Evolutionary conservation across 2,329 filamentous ascomycete species (phyloP).

Genomic region (Diaporthe citri): DNA sequence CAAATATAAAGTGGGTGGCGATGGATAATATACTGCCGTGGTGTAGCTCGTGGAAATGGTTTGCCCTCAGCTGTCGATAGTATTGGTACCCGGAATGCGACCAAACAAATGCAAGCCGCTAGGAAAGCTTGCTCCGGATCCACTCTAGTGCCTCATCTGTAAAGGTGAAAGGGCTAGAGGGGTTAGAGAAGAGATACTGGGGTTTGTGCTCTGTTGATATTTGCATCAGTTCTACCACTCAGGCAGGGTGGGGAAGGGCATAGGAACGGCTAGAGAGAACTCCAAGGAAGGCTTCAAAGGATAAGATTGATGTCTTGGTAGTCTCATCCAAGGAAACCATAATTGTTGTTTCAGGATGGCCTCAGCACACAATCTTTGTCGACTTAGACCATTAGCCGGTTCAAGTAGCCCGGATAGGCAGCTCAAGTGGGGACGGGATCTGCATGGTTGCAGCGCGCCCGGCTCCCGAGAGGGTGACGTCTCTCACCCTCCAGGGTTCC

Average conservation of each 20-base stretch:
- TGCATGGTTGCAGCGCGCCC: slow-evolving; percentile 17
- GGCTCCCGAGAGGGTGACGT: slow-evolving; percentile 20
- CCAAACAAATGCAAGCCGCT: not conserved
- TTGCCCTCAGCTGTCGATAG: not conserved
- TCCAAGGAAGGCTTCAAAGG: not conserved
- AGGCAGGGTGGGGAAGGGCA: not conserved
- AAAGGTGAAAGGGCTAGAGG: not conserved
- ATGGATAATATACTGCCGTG: not conserved
- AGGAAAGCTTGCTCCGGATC: slow-evolving; percentile 10
- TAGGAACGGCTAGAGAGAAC: no score
- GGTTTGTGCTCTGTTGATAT: not conserved
- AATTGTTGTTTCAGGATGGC: not conserved
- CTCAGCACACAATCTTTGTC: not conserved
- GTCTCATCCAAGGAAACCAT: no score
- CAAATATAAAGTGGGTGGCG: not conserved
- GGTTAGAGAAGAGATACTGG: not conserved
- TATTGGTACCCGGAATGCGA: not conserved
- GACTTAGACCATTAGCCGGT: not conserved
- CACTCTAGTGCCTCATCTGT: not conserved
- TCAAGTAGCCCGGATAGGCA: not conserved
- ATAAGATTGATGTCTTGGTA: not conserved
- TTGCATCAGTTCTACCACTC: not conserved
- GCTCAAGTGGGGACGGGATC: slow-evolving; percentile 6
- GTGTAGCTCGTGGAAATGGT: not conserved
- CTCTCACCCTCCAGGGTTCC: no score